A percentile compares a stretch with the other conserved stretches of the same genome.
These are phyloP conservation scores for Prunus kanzakura DNA, from an alignment of 306 rosid genomes.

Conservation along the genomic window DNA sequence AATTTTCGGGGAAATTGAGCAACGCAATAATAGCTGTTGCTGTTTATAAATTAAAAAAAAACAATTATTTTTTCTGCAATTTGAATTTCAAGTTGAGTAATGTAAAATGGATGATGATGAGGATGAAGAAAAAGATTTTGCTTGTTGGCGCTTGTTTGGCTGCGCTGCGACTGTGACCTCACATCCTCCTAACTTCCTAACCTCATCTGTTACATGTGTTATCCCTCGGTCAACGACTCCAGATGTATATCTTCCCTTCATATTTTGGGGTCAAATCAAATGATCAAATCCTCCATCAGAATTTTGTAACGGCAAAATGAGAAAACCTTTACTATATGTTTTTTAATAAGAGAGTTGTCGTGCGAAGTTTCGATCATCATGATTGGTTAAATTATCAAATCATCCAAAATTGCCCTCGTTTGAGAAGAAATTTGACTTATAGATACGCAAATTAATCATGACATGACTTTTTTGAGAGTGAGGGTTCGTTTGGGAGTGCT, in stretches of 20 bases:
- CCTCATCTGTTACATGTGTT: background rate
- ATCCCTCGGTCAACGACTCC: no score
- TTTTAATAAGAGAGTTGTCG: no score
- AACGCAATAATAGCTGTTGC: background rate
- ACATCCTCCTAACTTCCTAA: background rate
- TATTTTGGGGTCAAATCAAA: no score
- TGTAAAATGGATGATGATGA: background rate
- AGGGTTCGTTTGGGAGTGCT: no score
- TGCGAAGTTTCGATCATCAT: no score
- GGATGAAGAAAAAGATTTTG: no score
- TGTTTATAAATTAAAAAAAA: background rate
- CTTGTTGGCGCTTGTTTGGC: background rate
- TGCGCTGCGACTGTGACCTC: background rate
- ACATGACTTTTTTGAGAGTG: no score
- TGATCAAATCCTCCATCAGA: background rate
- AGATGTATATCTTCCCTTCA: no score
- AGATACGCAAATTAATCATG: no score
- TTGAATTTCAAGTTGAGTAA: constrained; percentile 13
- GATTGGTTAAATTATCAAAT: no score
- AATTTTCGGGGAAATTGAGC: background rate
- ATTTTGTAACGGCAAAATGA: background rate
- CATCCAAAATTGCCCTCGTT: no score
- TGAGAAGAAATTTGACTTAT: no score
- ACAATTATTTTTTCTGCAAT: background rate
- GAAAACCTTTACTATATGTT: background rate